Base-by-base conservation (phyloP, 2,329 filamentous ascomycete genomes). In the Fusarium cicatricum region DNA sequence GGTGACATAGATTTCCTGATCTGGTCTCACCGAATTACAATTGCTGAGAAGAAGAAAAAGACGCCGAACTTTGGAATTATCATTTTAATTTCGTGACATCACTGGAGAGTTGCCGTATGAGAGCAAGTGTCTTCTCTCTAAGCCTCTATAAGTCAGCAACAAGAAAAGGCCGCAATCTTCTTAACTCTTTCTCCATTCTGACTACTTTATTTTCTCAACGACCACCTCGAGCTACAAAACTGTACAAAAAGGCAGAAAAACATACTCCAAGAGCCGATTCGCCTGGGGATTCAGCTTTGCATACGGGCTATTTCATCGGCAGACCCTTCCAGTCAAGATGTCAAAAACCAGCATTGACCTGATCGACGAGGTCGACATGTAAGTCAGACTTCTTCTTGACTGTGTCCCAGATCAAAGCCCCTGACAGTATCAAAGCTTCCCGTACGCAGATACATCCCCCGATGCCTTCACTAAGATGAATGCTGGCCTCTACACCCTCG, bases 381-480 rank as follows among this genome's bases (percentile, higher is more conserved):
- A 63, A 42, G 65, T 44, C n/a, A 23, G 26, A 28, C 12, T 26
- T 12, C 3, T 5, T 36, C 10, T 9, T n/a, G n/a, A n/a, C n/a
- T 8, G 23, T 26, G 6, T 26, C 23, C 9, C 9, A 26, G 9
- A 26, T 2, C 15, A 41, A 26, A 17, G 10, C 31, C 10, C 7
- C 9, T 34, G 39, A 14, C 55, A 58, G 26, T 14, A 36, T 44
- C 4, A 21, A 67, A 94, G 90, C 69, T 96, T 96, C 70, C 92
- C 92, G 1, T 91, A 96, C 75, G 81, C 83, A 51, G 81, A 88
- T 49, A 79, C 87, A 49, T 78, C 88, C 61, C 82, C 85, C 10
- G 72, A 82, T 53, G 77, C 78, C 44, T 86, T 89, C 72, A 76
- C 81, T 38, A 73, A 78, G 37, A 75, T 84, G 58, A 75, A 85